A percentile compares a stretch with the other conserved stretches of the same genome.
Evolutionary conservation across 352 stramenopile genomes (phyloP).

Genomic region (Thraustochytrium striatum): DNA sequence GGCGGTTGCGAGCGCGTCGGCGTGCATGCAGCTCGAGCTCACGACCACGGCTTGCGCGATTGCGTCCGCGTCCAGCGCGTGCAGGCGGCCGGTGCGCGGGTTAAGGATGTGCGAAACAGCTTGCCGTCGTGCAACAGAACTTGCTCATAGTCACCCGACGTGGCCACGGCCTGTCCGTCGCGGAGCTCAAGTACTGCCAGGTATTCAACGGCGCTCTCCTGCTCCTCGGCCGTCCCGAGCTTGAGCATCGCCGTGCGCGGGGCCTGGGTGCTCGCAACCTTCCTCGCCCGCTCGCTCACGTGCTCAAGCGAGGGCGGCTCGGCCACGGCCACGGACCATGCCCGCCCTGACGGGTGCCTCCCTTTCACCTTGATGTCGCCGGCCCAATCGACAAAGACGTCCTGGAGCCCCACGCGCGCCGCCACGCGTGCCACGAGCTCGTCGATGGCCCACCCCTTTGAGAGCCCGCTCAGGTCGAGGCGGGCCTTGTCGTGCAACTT

Average conservation of each 20-base stretch:
- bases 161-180: conserved; percentile 56
- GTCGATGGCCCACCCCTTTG: conserved; percentile 56
- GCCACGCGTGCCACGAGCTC: conserved; percentile 45
- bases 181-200: conserved; percentile 54
- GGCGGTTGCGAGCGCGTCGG: conserved; percentile 55
- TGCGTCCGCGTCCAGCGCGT: conserved; percentile 53
- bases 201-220: conserved; percentile 25
- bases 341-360: conserved; percentile 50
- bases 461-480: conserved; percentile 55
- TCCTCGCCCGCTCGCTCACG: conserved; percentile 37
- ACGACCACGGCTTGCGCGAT: conserved; percentile 53
- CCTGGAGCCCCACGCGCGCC: background rate
- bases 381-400: conserved; percentile 55
- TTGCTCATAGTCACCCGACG: conserved; percentile 58
- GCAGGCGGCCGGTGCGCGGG: conserved; percentile 47
- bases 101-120: conserved; percentile 55
- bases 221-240: background rate
- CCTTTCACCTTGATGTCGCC: conserved; percentile 57
- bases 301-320: conserved; percentile 52
- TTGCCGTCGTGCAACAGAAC: conserved; percentile 53
- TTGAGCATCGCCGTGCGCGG: conserved; percentile 28
- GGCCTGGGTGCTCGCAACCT: no score
- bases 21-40: conserved; percentile 50
- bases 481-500: conserved; percentile 52
- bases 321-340: conserved; percentile 54